Evolutionary conservation across 805 yeast genomes (phyloP).

Genomic region (Jamesozyma jinghongensis): DNA sequence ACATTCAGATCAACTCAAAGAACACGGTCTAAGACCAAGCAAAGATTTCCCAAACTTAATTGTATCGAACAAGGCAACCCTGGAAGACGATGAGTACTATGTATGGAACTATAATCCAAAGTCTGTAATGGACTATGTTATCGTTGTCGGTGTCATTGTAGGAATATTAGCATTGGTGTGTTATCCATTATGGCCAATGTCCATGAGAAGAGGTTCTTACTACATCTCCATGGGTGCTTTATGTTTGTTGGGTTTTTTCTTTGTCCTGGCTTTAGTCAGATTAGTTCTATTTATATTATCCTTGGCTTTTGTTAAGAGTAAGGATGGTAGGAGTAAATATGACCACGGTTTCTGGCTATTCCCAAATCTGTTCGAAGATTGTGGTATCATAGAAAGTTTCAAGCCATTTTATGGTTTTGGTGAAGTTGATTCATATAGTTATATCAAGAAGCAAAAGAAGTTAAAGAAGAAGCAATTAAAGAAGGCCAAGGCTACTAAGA

Average conservation of each 20-base stretch:
- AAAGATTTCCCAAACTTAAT: slow-evolving; percentile 54
- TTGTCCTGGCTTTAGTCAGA: slow-evolving; percentile 71
- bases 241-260: slow-evolving; percentile 65
- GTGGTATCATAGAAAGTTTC: slow-evolving; percentile 88
- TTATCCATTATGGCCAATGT: slow-evolving; percentile 92
- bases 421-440: slow-evolving; percentile 32
- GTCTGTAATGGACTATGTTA: slow-evolving; percentile 36
- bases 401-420: slow-evolving; percentile 84
- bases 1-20: slow-evolving; percentile 56
- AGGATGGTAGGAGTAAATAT: slow-evolving; percentile 32
- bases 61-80: slow-evolving; percentile 46
- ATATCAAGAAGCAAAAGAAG: slow-evolving; percentile 27
- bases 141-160: slow-evolving; percentile 38
- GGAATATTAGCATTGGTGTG: slow-evolving; percentile 59
- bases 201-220: slow-evolving; percentile 87
- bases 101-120: slow-evolving; percentile 77
- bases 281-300: slow-evolving; percentile 50
- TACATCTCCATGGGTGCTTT: slow-evolving; percentile 71
- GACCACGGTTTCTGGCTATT: slow-evolving; percentile 78
- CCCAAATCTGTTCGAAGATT: slow-evolving; percentile 93
- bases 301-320: slow-evolving; percentile 18
- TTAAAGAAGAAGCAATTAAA: slow-evolving; percentile 23
- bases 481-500: slow-evolving; percentile 8
- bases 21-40: slow-evolving; percentile 53
- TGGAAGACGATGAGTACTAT: slow-evolving; percentile 61